Evolutionary conservation across 2,329 filamentous ascomycete species (phyloP), one percentile per base, ranked within the genome.

Genomic region (Sphaerostilbella broomeana): DNA sequence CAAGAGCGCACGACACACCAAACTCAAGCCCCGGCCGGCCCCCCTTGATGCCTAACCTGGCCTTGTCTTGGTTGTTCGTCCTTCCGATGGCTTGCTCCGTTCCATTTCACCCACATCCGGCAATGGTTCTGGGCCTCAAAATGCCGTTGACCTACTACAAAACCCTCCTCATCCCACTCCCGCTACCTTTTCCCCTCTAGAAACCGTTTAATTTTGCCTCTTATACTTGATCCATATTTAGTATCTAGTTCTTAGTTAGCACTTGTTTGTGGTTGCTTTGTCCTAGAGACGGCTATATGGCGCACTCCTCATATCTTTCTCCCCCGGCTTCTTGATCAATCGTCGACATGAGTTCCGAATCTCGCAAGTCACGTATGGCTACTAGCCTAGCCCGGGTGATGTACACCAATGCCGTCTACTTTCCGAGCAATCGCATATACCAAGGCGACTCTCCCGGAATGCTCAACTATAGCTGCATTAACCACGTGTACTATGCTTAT

Each of bases 401-500:
- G 63, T 74, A 69, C 56, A 76, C 75, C 54, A 92, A 92, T 60
- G 85, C 81, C 16, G 82, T 87, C 13, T 92, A 90, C 64, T 92
- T 86, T 59, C 84, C 84, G n/a, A 90, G 86, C 61, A 79, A 77
- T 65, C 71, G 79, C 43, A 76, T 87, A 49, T 87, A 88, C 62
- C 71, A 73, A 41, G 75, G 81, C 47, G 77, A 86, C 51, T 83
- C 83, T 12, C 86, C 86, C 0, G 84, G 77, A 1, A 78, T 78
- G 40, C 66, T 90, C 54, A 84, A 85, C 57, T 78, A 86, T 58
- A 77, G 77, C 48, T 85, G 82, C 53, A 79, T 90, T 52, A 88
- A 82, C 49, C 82, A 87, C 55, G 78, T 89, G 18, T 89, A 88
- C 61, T 90, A 90, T 57, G 84, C 85, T 10, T 89, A 86, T 72